These are phyloP conservation scores for Hibiscus tridactylites DNA, from an alignment of 345 rosid genomes.

Conservation along the genomic window DNA sequence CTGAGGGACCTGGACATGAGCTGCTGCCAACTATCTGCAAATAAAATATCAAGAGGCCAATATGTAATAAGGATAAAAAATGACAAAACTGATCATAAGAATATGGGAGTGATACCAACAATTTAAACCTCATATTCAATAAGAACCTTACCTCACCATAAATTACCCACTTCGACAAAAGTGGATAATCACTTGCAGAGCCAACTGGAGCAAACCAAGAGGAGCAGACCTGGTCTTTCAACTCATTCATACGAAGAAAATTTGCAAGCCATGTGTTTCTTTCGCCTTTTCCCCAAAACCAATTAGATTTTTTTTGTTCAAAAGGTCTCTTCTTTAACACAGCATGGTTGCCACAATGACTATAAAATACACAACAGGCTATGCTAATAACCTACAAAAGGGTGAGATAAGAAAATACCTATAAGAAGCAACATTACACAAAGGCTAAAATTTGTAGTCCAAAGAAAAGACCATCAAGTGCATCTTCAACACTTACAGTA, in stretches of 20 bases:
- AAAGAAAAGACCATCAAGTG: background rate
- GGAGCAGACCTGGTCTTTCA: conserved; percentile 90
- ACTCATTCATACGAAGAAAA: conserved; percentile 68
- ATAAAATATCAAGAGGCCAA: background rate
- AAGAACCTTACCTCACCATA: conserved; percentile 74
- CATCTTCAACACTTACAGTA: conserved; percentile 48
- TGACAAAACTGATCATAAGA: background rate
- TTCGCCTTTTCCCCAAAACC: conserved; percentile 72
- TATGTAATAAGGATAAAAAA: conserved; percentile 10
- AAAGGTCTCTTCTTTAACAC: conserved; percentile 45
- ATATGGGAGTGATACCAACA: background rate
- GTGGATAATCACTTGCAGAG: conserved; percentile 95
- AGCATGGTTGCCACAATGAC: conserved; percentile 97
- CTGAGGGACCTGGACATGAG: conserved; percentile 63
- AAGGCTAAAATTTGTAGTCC: background rate
- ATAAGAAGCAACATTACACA: background rate
- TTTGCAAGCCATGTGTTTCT: conserved; percentile 64
- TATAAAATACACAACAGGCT: conserved; percentile 96
- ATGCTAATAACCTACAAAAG: conserved; percentile 75
- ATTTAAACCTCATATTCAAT: background rate
- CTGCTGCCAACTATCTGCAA: conserved; percentile 57
- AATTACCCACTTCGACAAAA: conserved; percentile 94
- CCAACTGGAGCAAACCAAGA: conserved; percentile 99
- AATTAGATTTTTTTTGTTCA: conserved; percentile 43
- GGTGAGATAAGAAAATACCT: conserved; percentile 7